Conservation (phyloP, 192 early-diverging fungal species). For the Gonapodya prolifera region DNA sequence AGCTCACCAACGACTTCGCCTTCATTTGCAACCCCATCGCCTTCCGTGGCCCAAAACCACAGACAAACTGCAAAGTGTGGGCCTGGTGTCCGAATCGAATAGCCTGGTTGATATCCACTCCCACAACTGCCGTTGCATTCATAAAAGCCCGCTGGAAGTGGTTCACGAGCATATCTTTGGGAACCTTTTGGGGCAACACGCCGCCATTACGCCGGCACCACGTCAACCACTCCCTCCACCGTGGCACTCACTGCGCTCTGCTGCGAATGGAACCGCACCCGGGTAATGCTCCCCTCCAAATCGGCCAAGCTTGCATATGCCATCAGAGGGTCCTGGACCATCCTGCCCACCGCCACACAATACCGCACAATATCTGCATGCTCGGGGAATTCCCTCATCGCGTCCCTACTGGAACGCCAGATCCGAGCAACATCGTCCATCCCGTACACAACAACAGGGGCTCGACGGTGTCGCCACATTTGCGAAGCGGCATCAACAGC, state of each 20-base stretch:
- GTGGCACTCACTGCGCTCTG: conserved; percentile 49
- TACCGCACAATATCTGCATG: conserved; percentile 63
- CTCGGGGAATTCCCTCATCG: conserved; percentile 55
- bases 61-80: conserved; percentile 70
- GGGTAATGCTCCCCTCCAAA: conserved; percentile 24
- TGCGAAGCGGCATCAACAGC: no score
- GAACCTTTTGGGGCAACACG: conserved; percentile 29
- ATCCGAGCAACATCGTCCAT: conserved; percentile 83
- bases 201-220: neutral
- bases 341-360: conserved; percentile 69
- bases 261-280: conserved; percentile 53
- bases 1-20: neutral
- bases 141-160: conserved; percentile 75
- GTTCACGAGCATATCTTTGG: conserved; percentile 49
- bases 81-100: conserved; percentile 51
- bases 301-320: conserved; percentile 70
- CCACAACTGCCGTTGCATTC: conserved; percentile 63
- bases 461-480: conserved; percentile 29
- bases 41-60: conserved; percentile 89
- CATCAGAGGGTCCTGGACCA: conserved; percentile 66
- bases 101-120: conserved; percentile 83
- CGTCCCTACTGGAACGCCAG: conserved; percentile 65
- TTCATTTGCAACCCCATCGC: conserved; percentile 32
- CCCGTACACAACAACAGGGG: conserved; percentile 42
- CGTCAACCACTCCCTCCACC: neutral